Conservation (phyloP, 768 basidiomycete species). For the Boletus speciosus region DNA sequence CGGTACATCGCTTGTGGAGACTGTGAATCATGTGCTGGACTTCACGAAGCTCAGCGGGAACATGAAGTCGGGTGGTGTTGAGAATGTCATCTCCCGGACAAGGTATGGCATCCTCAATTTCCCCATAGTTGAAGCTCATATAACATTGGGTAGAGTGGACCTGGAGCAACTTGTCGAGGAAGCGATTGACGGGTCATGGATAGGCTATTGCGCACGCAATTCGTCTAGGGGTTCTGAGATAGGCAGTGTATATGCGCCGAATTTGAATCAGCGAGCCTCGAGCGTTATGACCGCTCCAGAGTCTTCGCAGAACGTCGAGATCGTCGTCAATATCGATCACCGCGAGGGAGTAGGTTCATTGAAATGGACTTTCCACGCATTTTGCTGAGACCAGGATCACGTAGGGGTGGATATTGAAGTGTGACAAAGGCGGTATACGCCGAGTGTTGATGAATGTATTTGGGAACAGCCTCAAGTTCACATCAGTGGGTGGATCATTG, state of each 20-base stretch:
- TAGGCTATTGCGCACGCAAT: constrained; percentile 82
- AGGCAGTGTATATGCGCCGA: constrained; percentile 88
- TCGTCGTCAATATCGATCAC: constrained; percentile 81
- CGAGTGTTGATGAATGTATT: constrained; percentile 93
- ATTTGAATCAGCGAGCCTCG: constrained; percentile 43
- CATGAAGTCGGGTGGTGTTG: constrained; percentile 70
- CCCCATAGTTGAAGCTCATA: background rate
- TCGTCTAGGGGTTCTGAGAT: constrained; percentile 74
- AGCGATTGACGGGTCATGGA: constrained; percentile 91
- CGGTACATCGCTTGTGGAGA: constrained; percentile 93
- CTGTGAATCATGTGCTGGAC: constrained; percentile 94
- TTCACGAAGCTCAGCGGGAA: constrained; percentile 94
- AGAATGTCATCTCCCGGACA: constrained; percentile 68
- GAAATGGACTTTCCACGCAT: background rate
- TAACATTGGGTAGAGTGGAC: constrained; percentile 49
- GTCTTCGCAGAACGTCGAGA: constrained; percentile 62
- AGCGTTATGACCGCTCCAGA: constrained; percentile 36
- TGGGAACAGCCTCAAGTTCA: constrained; percentile 93
- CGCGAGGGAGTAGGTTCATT: constrained; percentile 53
- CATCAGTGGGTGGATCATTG: constrained; percentile 48
- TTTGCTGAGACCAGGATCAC: constrained; percentile 8
- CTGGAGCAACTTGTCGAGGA: constrained; percentile 82
- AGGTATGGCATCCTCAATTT: constrained; percentile 42
- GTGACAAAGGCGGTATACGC: constrained; percentile 90
- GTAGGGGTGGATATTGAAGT: constrained; percentile 83